These are phyloP conservation scores for Fusarium oxysporum DNA, from an alignment of 2,329 filamentous ascomycete species.

Conservation along the genomic window DNA sequence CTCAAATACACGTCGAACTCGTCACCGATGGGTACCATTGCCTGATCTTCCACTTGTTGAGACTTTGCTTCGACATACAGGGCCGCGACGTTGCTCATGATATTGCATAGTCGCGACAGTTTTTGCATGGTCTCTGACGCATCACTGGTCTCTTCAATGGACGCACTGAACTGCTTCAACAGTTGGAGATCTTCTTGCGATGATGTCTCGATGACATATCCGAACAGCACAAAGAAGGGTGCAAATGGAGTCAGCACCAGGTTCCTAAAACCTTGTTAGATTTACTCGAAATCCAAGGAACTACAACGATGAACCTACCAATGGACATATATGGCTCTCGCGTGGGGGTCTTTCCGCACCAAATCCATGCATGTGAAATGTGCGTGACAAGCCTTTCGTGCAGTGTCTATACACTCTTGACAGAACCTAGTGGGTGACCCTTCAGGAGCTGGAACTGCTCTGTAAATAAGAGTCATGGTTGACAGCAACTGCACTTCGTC, in stretches of 20 bases:
- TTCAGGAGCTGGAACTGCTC: constrained; percentile 61
- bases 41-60: constrained; percentile 58
- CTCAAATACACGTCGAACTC: constrained; percentile 74
- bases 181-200: constrained; percentile 64
- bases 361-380: constrained; percentile 60
- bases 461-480: constrained; percentile 63
- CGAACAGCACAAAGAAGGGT: constrained; percentile 70
- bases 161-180: constrained; percentile 67
- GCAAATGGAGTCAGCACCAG: constrained; percentile 68
- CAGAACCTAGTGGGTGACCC: constrained; percentile 59
- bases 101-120: constrained; percentile 70
- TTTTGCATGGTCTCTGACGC: constrained; percentile 70
- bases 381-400: constrained; percentile 60
- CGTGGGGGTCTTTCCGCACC: constrained; percentile 54
- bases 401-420: constrained; percentile 61
- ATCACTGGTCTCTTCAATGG: constrained; percentile 62
- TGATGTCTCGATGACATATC: constrained; percentile 66
- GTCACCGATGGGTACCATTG: constrained; percentile 63
- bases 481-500: constrained; percentile 62
- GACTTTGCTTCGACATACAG: constrained; percentile 72
- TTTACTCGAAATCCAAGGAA: neutral
- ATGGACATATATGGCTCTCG: constrained; percentile 62
- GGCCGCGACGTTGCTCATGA: constrained; percentile 70
- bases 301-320: constrained; percentile 54
- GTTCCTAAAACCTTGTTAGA: constrained; percentile 55